Evolutionary conservation across 2,329 filamentous ascomycete species (phyloP).

Genomic region (Trichoderma sp.): DNA sequence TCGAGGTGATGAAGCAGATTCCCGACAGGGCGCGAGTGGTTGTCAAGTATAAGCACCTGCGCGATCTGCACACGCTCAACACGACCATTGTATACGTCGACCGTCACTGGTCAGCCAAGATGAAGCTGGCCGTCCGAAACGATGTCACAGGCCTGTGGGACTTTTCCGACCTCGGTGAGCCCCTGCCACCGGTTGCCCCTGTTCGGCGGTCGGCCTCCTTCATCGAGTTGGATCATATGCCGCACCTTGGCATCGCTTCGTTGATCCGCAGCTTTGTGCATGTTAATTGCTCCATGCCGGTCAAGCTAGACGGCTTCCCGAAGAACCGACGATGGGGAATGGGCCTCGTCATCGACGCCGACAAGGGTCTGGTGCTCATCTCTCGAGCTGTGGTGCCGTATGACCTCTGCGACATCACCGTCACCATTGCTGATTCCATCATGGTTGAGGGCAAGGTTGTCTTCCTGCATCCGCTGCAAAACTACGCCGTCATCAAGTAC

Average conservation of each 20-base stretch:
- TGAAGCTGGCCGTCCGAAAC: constrained; percentile 89
- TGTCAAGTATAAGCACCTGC: constrained; percentile 91
- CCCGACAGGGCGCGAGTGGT: constrained; percentile 83
- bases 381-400: constrained; percentile 94
- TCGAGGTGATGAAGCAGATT: constrained; percentile 85
- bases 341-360: constrained; percentile 94
- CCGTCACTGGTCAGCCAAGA: constrained; percentile 93
- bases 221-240: constrained; percentile 85
- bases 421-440: constrained; percentile 96
- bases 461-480: constrained; percentile 94
- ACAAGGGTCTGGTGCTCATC: constrained; percentile 91
- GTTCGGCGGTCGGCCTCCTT: constrained; percentile 82
- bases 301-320: constrained; percentile 97
- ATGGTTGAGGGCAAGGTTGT: constrained; percentile 92
- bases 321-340: constrained; percentile 93
- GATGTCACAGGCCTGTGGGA: constrained; percentile 92
- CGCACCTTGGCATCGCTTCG: constrained; percentile 86
- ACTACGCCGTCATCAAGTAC: constrained; percentile 94
- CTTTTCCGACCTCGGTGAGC: constrained; percentile 80
- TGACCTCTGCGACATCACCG: constrained; percentile 91
- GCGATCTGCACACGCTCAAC: constrained; percentile 91
- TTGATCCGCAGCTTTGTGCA: constrained; percentile 94
- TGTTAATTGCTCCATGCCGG: constrained; percentile 86
- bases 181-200: constrained; percentile 72
- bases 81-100: constrained; percentile 92